Percentiles rank a stretch among this genome's conserved stretches.
phyloP scores from a whole-genome alignment of 192 early-diverging fungal genomes.

The Coemansia sp. region DNA sequence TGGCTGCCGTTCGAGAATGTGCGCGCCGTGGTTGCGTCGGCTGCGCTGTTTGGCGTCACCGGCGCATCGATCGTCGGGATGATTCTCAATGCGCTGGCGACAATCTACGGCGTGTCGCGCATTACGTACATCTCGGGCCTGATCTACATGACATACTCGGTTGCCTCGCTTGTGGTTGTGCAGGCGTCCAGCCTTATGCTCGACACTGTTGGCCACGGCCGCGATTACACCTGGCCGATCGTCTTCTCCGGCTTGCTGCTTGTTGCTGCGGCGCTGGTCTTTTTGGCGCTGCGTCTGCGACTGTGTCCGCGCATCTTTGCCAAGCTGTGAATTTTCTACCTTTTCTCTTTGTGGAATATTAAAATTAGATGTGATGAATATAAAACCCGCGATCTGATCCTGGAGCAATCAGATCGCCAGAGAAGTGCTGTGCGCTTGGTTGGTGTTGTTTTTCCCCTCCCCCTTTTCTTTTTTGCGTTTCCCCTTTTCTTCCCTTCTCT shows the following conservation, averaged over 20 bases:
- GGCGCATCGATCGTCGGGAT: slow-evolving; percentile 45
- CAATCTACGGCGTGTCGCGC: slow-evolving; percentile 35
- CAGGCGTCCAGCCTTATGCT: slow-evolving; percentile 52
- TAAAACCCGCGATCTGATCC: no score
- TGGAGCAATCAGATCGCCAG: no score
- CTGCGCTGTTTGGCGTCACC: slow-evolving; percentile 44
- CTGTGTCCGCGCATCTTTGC: background rate
- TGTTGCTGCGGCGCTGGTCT: slow-evolving; percentile 17
- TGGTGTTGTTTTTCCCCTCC: no score
- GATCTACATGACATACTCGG: slow-evolving; percentile 48
- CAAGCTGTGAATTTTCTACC: background rate
- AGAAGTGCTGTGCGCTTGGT: no score
- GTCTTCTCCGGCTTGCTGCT: slow-evolving; percentile 45
- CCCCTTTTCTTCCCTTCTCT: no score
- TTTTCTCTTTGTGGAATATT: slow-evolving; percentile 1
- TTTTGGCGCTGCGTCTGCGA: slow-evolving; percentile 32
- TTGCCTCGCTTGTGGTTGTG: slow-evolving; percentile 38
- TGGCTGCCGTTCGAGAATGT: slow-evolving; percentile 47
- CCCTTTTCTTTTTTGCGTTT: no score
- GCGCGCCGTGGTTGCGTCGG: slow-evolving; percentile 26
- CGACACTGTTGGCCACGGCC: slow-evolving; percentile 45
- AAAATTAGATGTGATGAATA: background rate
- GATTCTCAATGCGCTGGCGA: slow-evolving; percentile 41
- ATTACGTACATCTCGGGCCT: slow-evolving; percentile 52
- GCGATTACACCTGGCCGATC: slow-evolving; percentile 49